Percentiles rank a stretch among this genome's conserved stretches.
Conservation (phyloP, 805 yeast species). For the Saccharomycopsis babjevae region DNA sequence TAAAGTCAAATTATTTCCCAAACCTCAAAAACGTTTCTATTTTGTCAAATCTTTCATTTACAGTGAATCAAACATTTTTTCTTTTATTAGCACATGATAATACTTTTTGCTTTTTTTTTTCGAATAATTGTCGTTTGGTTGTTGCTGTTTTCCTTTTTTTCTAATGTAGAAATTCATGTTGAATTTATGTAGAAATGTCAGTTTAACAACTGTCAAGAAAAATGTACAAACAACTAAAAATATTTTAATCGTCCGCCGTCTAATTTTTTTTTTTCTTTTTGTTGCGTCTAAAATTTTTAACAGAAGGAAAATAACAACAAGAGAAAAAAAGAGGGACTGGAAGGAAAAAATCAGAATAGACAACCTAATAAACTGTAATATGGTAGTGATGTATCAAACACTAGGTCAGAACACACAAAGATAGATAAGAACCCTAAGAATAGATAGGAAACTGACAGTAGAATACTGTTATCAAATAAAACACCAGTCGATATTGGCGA, state of each 20-base stretch:
- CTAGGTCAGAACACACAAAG: not conserved
- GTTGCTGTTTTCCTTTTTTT: too few species aligned
- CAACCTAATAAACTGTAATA: not conserved
- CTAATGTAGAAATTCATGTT: not conserved
- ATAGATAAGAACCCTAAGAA: too few species aligned
- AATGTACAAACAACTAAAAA: not conserved
- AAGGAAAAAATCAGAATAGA: not conserved
- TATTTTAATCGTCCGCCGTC: not conserved
- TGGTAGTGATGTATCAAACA: not conserved
- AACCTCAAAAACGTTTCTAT: too few species aligned
- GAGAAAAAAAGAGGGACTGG: not conserved
- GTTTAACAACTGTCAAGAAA: constrained; percentile 1
- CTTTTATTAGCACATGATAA: too few species aligned
- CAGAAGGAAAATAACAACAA: not conserved
- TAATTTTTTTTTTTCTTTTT: not conserved
- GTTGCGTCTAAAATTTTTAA: not conserved
- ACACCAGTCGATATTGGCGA: too few species aligned
- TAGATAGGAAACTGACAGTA: too few species aligned
- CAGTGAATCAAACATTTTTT: too few species aligned
- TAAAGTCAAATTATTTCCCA: too few species aligned
- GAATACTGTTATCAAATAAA: too few species aligned
- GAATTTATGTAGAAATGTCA: not conserved
- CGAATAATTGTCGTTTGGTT: too few species aligned
- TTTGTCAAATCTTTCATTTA: too few species aligned
- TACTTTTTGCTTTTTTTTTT: too few species aligned